Evolutionary conservation across 164 flowering plant species (phyloP).

Genomic region (Stephania yunnanensis): DNA sequence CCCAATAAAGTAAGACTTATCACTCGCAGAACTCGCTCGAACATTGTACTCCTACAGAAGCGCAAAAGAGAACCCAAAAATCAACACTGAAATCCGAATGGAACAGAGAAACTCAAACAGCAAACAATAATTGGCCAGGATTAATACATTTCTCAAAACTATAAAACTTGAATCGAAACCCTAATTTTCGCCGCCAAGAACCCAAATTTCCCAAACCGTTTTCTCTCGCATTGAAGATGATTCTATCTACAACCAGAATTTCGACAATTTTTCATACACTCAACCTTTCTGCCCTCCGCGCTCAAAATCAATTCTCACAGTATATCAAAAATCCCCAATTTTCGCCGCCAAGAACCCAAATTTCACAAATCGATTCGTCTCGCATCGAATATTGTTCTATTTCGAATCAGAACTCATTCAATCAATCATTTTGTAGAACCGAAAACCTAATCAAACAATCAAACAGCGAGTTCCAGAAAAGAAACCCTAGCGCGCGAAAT

Average conservation of each 20-base stretch:
- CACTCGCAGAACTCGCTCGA: constrained; percentile 54
- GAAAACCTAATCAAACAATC: neutral
- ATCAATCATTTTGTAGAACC: neutral
- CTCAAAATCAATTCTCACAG: no score
- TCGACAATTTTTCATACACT: no score
- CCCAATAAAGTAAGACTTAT: constrained; percentile 75
- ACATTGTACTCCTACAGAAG: constrained; percentile 74
- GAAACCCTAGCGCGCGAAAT: neutral
- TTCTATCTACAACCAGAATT: neutral
- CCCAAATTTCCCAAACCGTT: neutral
- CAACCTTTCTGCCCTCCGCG: no score
- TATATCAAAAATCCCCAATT: no score
- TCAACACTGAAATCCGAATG: neutral
- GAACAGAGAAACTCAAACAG: constrained; percentile 2
- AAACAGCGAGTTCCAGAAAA: neutral
- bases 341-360: no score
- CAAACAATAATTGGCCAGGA: neutral
- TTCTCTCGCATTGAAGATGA: neutral
- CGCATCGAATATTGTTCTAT: neutral
- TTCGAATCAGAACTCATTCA: neutral
- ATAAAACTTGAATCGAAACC: neutral
- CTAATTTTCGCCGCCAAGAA: neutral
- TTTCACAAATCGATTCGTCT: neutral
- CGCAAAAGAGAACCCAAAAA: neutral
- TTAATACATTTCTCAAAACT: neutral